Conservation (phyloP, 2,329 filamentous ascomycete genomes). For the Aquanectria penicillioides region DNA sequence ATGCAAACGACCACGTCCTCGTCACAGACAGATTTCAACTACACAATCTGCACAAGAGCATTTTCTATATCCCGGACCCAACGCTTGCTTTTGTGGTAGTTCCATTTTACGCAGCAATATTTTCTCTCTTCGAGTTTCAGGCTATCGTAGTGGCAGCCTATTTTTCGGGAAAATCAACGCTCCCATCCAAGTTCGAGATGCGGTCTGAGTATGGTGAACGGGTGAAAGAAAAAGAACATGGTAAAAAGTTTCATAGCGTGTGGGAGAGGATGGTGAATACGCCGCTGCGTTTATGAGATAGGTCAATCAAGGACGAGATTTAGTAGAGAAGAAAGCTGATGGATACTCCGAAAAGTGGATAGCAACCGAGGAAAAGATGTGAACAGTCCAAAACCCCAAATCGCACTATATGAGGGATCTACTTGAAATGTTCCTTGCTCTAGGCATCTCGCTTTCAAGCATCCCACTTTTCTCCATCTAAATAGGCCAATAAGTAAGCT, state of each 20-base stretch:
- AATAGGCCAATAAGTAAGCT: no score
- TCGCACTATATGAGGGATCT: no score
- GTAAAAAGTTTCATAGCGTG: slow-evolving; percentile 1
- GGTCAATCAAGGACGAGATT: no score
- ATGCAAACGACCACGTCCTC: slow-evolving; percentile 62
- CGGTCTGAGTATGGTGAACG: background rate
- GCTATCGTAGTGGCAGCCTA: slow-evolving; percentile 68
- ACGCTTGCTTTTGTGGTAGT: slow-evolving; percentile 71
- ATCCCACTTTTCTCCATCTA: no score
- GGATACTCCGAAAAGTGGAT: no score
- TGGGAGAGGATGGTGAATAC: no score
- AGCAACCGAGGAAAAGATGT: no score
- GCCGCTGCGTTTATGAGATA: no score
- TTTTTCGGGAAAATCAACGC: slow-evolving; percentile 53
- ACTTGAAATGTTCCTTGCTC: no score
- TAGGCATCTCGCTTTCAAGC: no score
- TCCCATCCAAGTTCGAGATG: background rate
- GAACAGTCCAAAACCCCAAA: no score
- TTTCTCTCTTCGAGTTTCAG: slow-evolving; percentile 75
- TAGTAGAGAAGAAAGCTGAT: no score
- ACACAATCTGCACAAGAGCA: slow-evolving; percentile 74
- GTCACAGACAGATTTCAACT: slow-evolving; percentile 70
- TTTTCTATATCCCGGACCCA: slow-evolving; percentile 75
- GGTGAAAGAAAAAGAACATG: background rate
- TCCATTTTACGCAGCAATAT: slow-evolving; percentile 72